These are phyloP conservation scores for Hemileia vastatrix DNA, from an alignment of 1,284 basidiomycete genomes.

Conservation along the genomic window DNA sequence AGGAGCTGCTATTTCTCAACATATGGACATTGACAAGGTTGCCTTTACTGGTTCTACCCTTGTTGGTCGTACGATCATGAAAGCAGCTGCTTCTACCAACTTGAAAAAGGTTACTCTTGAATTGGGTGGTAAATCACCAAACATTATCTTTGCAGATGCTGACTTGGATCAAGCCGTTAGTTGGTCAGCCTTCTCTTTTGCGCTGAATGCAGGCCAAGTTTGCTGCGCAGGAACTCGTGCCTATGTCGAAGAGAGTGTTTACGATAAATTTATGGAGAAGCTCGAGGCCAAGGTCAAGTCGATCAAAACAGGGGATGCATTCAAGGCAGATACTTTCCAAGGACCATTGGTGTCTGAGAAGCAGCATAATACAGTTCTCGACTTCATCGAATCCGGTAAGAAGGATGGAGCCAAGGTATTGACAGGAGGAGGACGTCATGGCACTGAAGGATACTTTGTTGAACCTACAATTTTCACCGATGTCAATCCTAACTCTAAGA, in stretches of 20 bases:
- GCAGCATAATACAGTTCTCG: constrained; percentile 85
- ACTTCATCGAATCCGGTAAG: constrained; percentile 76
- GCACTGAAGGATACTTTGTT: constrained; percentile 55
- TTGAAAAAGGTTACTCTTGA: constrained; percentile 88
- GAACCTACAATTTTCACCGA: constrained; percentile 48
- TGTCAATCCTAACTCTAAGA: constrained; percentile 66
- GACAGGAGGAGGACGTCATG: constrained; percentile 64
- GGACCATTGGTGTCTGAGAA: constrained; percentile 53
- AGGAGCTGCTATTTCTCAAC: constrained; percentile 68
- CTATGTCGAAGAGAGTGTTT: constrained; percentile 63
- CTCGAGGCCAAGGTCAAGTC: constrained; percentile 56
- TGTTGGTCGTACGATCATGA: constrained; percentile 74
- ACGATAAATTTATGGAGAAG: constrained; percentile 50
- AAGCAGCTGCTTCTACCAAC: constrained; percentile 70
- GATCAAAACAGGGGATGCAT: constrained; percentile 67
- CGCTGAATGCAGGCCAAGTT: constrained; percentile 66
- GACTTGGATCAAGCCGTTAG: constrained; percentile 64
- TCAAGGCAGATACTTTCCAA: constrained; percentile 60
- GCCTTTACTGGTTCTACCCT: constrained; percentile 59
- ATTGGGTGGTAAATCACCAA: constrained; percentile 83
- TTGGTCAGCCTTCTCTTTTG: constrained; percentile 59
- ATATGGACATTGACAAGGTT: constrained; percentile 52
- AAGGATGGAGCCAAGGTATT: constrained; percentile 70
- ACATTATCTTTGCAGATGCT: constrained; percentile 53
- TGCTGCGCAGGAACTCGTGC: constrained; percentile 78